Base-by-base conservation (phyloP, 2,329 filamentous ascomycete genomes). In the Furcasterigmium furcatum region DNA sequence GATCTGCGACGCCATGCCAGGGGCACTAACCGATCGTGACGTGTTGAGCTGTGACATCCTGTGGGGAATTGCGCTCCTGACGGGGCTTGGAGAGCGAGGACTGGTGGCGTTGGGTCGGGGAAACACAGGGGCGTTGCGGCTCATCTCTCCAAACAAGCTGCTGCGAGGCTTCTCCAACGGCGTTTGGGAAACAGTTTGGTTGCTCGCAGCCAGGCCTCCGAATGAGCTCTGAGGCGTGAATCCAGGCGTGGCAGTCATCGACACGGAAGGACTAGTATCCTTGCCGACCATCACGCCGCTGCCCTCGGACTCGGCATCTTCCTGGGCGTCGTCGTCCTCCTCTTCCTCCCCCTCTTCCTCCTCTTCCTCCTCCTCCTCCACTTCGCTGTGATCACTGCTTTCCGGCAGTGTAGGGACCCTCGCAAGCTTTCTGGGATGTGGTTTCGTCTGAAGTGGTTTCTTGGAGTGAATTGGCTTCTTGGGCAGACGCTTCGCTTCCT, bases 31-130 rank as follows among this genome's bases (percentile, higher is more conserved):
- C 2, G 81, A 84, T 43, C 81, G 73, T 12, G 70, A 66, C 2
- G 70, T 63, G 24, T 84, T 80, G 19, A 71, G 65, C 44, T 73
- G 65, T 6, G 73, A 55, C 22, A 77, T 55, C 54, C 74, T 71
- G 48, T 68, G 63, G 25, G 81, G 79, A 24, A 82, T 65, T 34
- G 79, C 74, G 43, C 74, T 71, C 27, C 85, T 80, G 21, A 88
- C 67, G 2, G 87, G 87, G 52, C 87, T 91, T 2, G 87, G 86
- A 9, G 87, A 89, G 29, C 85, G 80, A 39, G 86, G 84, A 52
- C 79, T 84, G n/a, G 72, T 68, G 18, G 67, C 69, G 27, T 63
- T 72, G 20, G 78, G 70, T 27, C 77, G 79, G 9, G 79, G 68
- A 45, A 87, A 78, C 20, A 76, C 51, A 0, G 79, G 77, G 16